Conservation (phyloP, 768 basidiomycete species). For the Kwoniella dejecticola region DNA sequence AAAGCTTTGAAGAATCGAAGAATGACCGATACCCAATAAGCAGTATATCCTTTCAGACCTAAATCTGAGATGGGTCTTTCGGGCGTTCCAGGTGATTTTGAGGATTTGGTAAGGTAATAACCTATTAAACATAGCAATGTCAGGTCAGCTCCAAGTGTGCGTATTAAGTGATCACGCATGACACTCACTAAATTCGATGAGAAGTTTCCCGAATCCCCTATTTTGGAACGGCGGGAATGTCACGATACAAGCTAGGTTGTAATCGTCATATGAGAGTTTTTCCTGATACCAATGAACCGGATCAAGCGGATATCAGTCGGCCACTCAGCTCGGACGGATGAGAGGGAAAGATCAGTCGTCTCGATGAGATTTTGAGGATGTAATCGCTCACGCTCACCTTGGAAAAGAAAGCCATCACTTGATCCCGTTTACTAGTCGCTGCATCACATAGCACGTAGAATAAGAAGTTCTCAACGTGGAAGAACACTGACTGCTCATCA, state of each 20-base stretch:
- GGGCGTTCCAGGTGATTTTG: constrained; percentile 81
- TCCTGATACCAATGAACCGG: constrained; percentile 66
- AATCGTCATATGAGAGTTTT: constrained; percentile 92
- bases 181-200: constrained; percentile 94
- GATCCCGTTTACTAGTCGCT: constrained; percentile 70
- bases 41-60: constrained; percentile 79
- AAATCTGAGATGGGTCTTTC: constrained; percentile 94
- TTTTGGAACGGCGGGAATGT: constrained; percentile 90
- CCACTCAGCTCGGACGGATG: too few species aligned
- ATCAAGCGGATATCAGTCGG: too few species aligned
- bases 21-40: constrained; percentile 50
- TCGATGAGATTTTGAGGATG: too few species aligned
- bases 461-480: constrained; percentile 61
- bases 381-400: too few species aligned
- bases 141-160: background rate
- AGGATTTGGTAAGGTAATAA: constrained; percentile 75
- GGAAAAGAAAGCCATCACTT: constrained; percentile 75
- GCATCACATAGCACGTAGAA: constrained; percentile 91
- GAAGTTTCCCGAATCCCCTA: constrained; percentile 85
- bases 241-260: constrained; percentile 95
- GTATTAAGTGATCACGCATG: too few species aligned
- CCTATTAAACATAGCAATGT: constrained; percentile 60
- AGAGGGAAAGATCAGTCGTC: too few species aligned
- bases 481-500: constrained; percentile 53
- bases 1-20: constrained; percentile 31